A percentile compares a stretch with the other conserved stretches of the same genome.
Evolutionary conservation across 1,284 basidiomycete species (phyloP).

Genomic region (Schizopora paradoxa): DNA sequence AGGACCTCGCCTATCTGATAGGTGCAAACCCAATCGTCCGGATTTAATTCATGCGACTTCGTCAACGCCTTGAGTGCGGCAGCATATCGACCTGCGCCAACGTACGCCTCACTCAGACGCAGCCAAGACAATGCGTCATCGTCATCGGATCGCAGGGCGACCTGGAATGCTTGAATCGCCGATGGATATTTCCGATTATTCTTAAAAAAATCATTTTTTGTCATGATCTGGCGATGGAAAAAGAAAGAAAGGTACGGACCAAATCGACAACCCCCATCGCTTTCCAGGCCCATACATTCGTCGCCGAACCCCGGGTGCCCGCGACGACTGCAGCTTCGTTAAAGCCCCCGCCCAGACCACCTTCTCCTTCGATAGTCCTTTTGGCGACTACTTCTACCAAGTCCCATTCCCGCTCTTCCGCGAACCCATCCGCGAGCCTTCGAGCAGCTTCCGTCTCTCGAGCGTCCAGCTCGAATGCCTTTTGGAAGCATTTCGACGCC

Average conservation of each 20-base stretch:
- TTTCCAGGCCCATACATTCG: conserved; percentile 98
- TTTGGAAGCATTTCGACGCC: conserved; percentile 96
- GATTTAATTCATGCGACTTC: conserved; percentile 64
- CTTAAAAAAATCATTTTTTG: conserved; percentile 35
- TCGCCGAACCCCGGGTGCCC: conserved; percentile 57
- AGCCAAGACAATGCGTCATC: conserved; percentile 83
- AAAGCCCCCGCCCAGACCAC: conserved; percentile 63
- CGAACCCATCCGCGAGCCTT: conserved; percentile 83
- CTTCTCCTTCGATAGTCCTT: conserved; percentile 90
- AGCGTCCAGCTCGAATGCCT: conserved; percentile 95
- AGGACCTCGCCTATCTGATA: conserved; percentile 88
- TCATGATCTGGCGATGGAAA: background rate
- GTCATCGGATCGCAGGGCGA: conserved; percentile 78
- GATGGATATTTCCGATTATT: conserved; percentile 68
- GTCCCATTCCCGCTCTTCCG: conserved; percentile 93
- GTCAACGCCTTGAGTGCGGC: conserved; percentile 88
- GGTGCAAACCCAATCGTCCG: conserved; percentile 77
- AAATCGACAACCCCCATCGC: conserved; percentile 91
- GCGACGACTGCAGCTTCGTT: conserved; percentile 41
- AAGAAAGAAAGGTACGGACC: conserved; percentile 43
- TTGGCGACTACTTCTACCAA: conserved; percentile 90
- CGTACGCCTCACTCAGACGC: conserved; percentile 89
- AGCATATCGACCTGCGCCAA: conserved; percentile 79
- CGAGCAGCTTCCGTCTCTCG: conserved; percentile 83
- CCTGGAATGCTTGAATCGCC: conserved; percentile 86